Conservation (phyloP, 805 yeast genomes). For the Saturnispora silvae region DNA sequence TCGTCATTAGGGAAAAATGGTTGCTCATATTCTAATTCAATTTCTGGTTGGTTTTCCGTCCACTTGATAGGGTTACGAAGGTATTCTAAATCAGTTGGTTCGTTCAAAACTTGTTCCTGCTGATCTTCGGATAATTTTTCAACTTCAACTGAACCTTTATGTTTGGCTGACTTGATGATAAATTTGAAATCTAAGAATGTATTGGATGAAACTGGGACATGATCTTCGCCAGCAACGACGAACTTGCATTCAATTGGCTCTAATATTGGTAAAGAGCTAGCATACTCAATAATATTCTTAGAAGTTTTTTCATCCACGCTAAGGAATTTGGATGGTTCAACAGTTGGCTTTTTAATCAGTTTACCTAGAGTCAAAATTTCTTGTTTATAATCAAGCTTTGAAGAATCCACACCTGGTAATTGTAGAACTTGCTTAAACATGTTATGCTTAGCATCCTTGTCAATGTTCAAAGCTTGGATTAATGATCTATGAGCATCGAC, state of each 20-base stretch:
- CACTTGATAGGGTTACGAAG: conserved; percentile 62
- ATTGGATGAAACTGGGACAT: conserved; percentile 59
- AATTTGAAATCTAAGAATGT: conserved; percentile 71
- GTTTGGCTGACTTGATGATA: conserved; percentile 61
- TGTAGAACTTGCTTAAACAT: conserved; percentile 62
- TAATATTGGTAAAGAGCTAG: conserved; percentile 56
- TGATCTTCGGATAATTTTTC: conserved; percentile 28
- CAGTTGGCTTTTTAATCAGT: conserved; percentile 47
- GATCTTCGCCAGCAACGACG: conserved; percentile 76
- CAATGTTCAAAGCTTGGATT: conserved; percentile 55
- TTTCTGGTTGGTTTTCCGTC: conserved; percentile 55
- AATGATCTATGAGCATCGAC: conserved; percentile 60
- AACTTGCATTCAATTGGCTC: conserved; percentile 62
- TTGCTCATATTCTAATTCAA: conserved; percentile 51
- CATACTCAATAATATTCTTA: conserved; percentile 39
- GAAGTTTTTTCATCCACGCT: conserved; percentile 36
- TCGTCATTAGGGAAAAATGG: conserved; percentile 61
- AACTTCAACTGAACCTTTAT: conserved; percentile 44
- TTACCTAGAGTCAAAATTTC: conserved; percentile 59
- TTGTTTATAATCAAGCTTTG: conserved; percentile 38
- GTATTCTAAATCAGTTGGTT: conserved; percentile 53
- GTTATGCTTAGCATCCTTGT: conserved; percentile 30
- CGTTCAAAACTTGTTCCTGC: conserved; percentile 31
- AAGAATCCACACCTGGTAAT: conserved; percentile 59
- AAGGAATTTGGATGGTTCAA: conserved; percentile 43